phyloP scores from a whole-genome alignment of 2,329 filamentous ascomycete species.

The Bipolaris victoriae region DNA sequence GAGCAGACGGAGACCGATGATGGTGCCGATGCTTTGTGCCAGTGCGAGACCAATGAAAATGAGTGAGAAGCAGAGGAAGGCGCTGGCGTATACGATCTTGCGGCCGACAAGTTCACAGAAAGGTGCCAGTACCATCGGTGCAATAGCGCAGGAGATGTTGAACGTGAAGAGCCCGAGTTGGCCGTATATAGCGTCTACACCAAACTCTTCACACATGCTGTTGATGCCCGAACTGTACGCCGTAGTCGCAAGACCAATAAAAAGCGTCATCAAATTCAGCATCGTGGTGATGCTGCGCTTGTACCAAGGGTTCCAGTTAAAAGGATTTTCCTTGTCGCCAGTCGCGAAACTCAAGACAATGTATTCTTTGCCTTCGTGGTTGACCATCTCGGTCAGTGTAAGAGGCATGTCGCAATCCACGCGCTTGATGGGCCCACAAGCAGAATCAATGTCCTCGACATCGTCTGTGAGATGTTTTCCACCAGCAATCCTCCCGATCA shows the following conservation, averaged over 20 bases:
- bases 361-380: conserved; percentile 34
- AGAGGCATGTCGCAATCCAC: conserved; percentile 39
- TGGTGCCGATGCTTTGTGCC: conserved; percentile 31
- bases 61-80: conserved; percentile 36
- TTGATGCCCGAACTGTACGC: conserved; percentile 37
- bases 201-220: conserved; percentile 37
- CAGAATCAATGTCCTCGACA: conserved; percentile 31
- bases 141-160: conserved; percentile 36
- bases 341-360: conserved; percentile 35
- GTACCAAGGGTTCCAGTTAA: conserved; percentile 40
- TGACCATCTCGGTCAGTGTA: conserved; percentile 35
- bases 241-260: conserved; percentile 36
- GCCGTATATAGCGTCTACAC: conserved; percentile 29
- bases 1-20: conserved; percentile 36
- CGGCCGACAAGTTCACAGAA: conserved; percentile 37
- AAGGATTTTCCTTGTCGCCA: conserved; percentile 34
- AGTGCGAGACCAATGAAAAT: conserved; percentile 37
- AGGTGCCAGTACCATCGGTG: conserved; percentile 35
- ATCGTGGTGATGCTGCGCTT: conserved; percentile 38
- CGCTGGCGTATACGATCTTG: conserved; percentile 33
- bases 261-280: conserved; percentile 37
- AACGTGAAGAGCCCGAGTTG: conserved; percentile 37
- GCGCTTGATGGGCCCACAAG: conserved; percentile 32
- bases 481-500: conserved; percentile 32
- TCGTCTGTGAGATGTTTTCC: conserved; percentile 30